phyloP scores from a whole-genome alignment of 805 yeast species.

The Lachancea lanzarotensis region DNA sequence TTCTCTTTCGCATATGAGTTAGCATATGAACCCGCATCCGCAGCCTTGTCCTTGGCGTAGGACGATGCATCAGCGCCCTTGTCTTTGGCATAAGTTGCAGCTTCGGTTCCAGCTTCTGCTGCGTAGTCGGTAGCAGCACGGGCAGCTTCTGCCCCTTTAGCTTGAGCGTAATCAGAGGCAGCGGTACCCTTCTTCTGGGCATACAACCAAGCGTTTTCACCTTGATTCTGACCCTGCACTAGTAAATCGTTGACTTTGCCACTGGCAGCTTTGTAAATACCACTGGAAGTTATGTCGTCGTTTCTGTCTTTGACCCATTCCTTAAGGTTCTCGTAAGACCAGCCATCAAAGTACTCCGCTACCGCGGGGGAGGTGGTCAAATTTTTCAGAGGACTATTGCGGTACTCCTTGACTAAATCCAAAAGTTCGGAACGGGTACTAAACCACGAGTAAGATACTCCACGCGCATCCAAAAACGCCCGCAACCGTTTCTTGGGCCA shows the following conservation, averaged over 20 bases:
- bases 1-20: slow-evolving; percentile 15
- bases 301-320: slow-evolving; percentile 36
- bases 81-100: slow-evolving; percentile 11
- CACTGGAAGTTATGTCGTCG: slow-evolving; percentile 23
- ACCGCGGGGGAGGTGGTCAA: slow-evolving; percentile 20
- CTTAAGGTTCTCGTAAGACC: slow-evolving; percentile 35
- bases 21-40: slow-evolving; percentile 10
- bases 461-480: slow-evolving; percentile 38
- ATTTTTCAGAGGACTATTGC: slow-evolving; percentile 32
- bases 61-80: slow-evolving; percentile 9
- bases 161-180: slow-evolving; percentile 5
- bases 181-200: slow-evolving; percentile 7
- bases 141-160: slow-evolving; percentile 6
- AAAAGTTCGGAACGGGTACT: slow-evolving; percentile 37
- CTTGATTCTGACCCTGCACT: slow-evolving; percentile 7
- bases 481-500: slow-evolving; percentile 44
- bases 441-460: slow-evolving; percentile 35
- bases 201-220: slow-evolving; percentile 8
- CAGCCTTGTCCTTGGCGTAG: slow-evolving; percentile 17
- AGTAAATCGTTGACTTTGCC: slow-evolving; percentile 12
- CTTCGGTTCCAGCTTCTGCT: slow-evolving; percentile 4
- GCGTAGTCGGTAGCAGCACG: slow-evolving; percentile 10
- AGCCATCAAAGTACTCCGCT: slow-evolving; percentile 33
- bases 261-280: slow-evolving; percentile 19
- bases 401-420: slow-evolving; percentile 35